Base-by-base conservation (phyloP, 2,329 filamentous ascomycete species). In the Thelonectria rubi region DNA sequence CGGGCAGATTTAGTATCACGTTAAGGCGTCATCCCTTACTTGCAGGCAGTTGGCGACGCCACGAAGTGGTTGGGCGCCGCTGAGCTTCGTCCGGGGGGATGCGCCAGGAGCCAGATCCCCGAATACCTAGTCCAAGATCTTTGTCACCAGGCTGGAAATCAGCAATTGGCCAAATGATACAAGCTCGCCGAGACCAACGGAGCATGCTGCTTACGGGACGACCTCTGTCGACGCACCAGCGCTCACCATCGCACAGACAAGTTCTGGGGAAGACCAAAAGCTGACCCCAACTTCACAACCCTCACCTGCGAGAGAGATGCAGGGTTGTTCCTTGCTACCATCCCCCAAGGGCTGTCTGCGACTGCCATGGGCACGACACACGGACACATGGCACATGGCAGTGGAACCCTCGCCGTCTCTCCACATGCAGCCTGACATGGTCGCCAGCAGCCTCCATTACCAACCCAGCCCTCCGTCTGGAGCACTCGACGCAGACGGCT, bases 381-480 rank as follows among this genome's bases (percentile, higher is more conserved):
- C 50, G 56, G 65, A 66, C 69, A 70, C 69, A 70, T 69, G 65
- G 69, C 65, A 69, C 65, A 64, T 64, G 61, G 61, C 61, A 64
- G 61, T 64, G 71, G 69, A 65, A 62, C 66, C 64, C 54, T 55
- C 58, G 55, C 48, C 49, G 61, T 63, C 63, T 66, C 64, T 58
- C 67, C 66, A 68, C 62, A 64, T 65, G 64, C 62, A 68, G 57
- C 58, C 59, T 60, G 60, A 63, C 66, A 65, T 66, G 62, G 58
- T 66, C 66, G 61, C 58, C 60, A 63, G 60, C 58, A 56, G 64
- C 57, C 58, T 58, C 48, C 37, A 55, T 55, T 55, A 59, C 58
- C 62, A 59, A 52, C 63, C 58, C 55, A 47, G 55, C 43, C 26
- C 26, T 30, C 26, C 5, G 5, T 59, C 45, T 32, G 47, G 45